These are phyloP conservation scores for Aspergillus sp. DNA, from an alignment of 2,329 filamentous ascomycete genomes.

Conservation along the genomic window DNA sequence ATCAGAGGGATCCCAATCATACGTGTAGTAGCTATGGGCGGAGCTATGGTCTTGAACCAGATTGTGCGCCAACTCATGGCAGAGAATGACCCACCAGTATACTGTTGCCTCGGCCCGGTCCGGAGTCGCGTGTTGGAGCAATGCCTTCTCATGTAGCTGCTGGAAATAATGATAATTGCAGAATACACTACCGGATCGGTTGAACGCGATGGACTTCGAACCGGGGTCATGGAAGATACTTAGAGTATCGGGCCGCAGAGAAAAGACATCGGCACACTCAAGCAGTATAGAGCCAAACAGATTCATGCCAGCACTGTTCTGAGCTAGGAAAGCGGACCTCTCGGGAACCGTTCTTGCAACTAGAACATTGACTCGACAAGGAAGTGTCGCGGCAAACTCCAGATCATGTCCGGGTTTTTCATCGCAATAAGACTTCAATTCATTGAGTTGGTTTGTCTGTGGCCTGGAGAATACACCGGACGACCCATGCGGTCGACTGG, in stretches of 20 bases:
- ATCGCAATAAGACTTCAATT: constrained; percentile 86
- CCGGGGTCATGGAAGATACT: constrained; percentile 84
- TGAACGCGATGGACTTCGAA: constrained; percentile 89
- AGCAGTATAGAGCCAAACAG: constrained; percentile 68
- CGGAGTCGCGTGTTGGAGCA: constrained; percentile 38
- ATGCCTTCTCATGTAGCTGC: constrained; percentile 66
- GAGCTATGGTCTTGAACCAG: constrained; percentile 75
- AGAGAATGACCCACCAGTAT: constrained; percentile 95
- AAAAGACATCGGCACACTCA: constrained; percentile 71
- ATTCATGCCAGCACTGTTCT: constrained; percentile 63
- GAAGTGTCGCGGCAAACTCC: constrained; percentile 66
- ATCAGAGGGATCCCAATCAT: constrained; percentile 12
- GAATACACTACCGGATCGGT: constrained; percentile 81
- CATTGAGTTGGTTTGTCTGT: constrained; percentile 70
- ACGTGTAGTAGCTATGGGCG: constrained; percentile 76
- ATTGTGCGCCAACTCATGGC: constrained; percentile 95
- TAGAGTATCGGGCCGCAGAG: constrained; percentile 65
- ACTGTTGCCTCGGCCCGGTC: constrained; percentile 67
- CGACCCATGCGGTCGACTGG: constrained; percentile 75
- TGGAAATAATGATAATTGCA: constrained; percentile 89
- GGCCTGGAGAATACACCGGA: constrained; percentile 71
- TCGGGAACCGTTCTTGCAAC: constrained; percentile 58
- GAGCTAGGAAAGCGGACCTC: constrained; percentile 58
- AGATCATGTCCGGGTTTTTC: constrained; percentile 72
- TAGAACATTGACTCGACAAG: constrained; percentile 73